Evolutionary conservation across 768 basidiomycete genomes (phyloP).

Genomic region (Rhizopogon vinicolor): DNA sequence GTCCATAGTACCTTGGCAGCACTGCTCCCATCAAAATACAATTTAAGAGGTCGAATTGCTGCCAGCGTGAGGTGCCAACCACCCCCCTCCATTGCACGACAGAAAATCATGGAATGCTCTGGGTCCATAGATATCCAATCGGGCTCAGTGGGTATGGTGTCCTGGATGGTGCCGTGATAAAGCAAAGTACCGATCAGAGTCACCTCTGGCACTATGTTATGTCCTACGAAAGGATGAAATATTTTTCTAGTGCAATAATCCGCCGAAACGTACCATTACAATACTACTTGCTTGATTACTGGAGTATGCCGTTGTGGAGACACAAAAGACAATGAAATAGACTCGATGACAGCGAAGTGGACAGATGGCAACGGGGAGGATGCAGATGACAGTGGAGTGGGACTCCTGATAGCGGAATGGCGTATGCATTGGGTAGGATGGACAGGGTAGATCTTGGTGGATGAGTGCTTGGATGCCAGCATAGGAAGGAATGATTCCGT

Average conservation of each 20-base stretch:
- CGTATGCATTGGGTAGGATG: too few relatives aligned
- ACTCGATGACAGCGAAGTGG: too few relatives aligned
- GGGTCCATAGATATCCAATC: constrained; percentile 33
- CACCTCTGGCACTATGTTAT: constrained; percentile 27
- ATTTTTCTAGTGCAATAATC: neutral
- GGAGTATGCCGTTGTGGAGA: too few relatives aligned
- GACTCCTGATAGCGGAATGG: too few relatives aligned
- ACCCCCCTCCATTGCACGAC: constrained; percentile 9
- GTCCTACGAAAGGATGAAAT: constrained; percentile 10
- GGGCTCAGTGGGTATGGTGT: constrained; percentile 20
- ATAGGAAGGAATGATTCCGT: too few relatives aligned
- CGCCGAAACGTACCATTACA: constrained; percentile 22
- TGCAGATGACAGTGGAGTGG: too few relatives aligned
- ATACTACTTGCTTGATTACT: constrained; percentile 3
- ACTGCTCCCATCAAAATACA: constrained; percentile 29
- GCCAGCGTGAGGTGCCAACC: constrained; percentile 25
- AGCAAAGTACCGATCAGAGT: constrained; percentile 31
- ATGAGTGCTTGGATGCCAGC: too few relatives aligned
- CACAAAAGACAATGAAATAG: too few relatives aligned
- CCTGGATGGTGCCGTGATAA: constrained; percentile 25
- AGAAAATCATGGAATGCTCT: constrained; percentile 34
- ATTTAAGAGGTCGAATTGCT: constrained; percentile 20
- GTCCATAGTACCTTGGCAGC: constrained; percentile 29
- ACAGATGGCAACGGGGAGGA: too few relatives aligned
- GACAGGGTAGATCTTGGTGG: too few relatives aligned